phyloP scores from a whole-genome alignment of 257 asterid species.

The Plectranthus barbatus region DNA sequence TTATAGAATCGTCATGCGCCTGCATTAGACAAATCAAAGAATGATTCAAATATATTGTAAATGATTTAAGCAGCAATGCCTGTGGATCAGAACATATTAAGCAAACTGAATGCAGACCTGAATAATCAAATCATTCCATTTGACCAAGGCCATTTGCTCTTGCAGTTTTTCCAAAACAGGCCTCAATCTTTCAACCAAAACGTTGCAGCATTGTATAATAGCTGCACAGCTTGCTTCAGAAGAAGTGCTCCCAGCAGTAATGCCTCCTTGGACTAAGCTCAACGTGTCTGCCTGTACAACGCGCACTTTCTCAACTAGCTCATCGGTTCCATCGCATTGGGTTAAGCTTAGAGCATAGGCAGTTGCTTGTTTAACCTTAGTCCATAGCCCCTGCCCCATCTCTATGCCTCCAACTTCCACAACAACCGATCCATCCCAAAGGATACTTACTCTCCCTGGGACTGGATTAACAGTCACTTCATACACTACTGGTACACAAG shows the following conservation, averaged over 20 bases:
- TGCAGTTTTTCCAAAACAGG: neutral
- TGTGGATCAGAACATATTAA: too few species aligned
- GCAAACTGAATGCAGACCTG: neutral
- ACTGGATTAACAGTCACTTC: neutral
- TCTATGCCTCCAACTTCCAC: conserved; percentile 17
- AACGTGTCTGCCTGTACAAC: conserved; percentile 5
- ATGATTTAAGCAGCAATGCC: neutral
- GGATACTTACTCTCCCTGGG: conserved; percentile 12
- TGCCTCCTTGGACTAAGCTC: conserved; percentile 10
- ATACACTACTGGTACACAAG: conserved; percentile 6
- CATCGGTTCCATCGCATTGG: neutral
- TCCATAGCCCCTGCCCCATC: conserved; percentile 17
- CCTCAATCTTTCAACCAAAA: neutral
- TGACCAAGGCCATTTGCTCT: neutral
- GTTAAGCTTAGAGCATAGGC: neutral
- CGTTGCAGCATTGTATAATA: neutral
- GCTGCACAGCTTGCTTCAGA: neutral
- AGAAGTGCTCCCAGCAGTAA: conserved; percentile 4
- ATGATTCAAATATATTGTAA: neutral
- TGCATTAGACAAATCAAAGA: neutral
- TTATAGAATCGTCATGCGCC: conserved; percentile 4
- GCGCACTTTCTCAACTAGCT: conserved; percentile 1
- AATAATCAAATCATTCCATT: neutral
- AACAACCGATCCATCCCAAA: conserved; percentile 11
- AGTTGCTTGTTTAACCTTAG: conserved; percentile 10